Evolutionary conservation across 371 early-diverging fungal genomes (phyloP).

Genomic region (Rhizopus sp.): DNA sequence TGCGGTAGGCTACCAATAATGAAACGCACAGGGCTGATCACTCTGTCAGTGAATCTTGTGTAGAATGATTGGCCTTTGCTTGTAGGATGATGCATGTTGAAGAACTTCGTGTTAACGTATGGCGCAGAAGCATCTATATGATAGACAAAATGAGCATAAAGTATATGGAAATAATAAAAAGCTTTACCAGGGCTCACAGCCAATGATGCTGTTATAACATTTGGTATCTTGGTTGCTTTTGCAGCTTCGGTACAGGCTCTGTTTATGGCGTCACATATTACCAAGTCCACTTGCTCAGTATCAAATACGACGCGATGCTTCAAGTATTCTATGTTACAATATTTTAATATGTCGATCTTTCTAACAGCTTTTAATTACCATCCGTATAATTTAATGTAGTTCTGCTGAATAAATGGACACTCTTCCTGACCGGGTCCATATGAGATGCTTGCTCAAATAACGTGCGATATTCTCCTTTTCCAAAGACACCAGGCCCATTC

Average conservation of each 20-base stretch:
- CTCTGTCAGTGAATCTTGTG: slow-evolving; percentile 19
- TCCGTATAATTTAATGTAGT: not conserved
- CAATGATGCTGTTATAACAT: slow-evolving; percentile 3
- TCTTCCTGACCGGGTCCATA: not conserved
- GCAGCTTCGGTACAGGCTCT: slow-evolving; percentile 15
- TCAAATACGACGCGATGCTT: not conserved
- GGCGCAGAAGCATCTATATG: slow-evolving; percentile 25
- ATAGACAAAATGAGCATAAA: no score
- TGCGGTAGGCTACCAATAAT: not conserved
- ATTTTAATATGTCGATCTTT: no score
- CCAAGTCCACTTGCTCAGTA: slow-evolving; percentile 8
- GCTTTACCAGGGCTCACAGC: not conserved
- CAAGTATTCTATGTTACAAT: slow-evolving; percentile 1
- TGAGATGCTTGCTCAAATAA: not conserved
- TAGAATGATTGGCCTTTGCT: slow-evolving; percentile 16
- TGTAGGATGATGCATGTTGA: slow-evolving; percentile 10
- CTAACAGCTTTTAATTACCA: not conserved
- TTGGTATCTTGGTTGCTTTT: slow-evolving; percentile 3
- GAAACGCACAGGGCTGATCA: slow-evolving; percentile 8
- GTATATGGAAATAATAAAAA: slow-evolving; percentile 3
- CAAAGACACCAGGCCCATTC: slow-evolving; percentile 9
- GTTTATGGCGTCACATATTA: slow-evolving; percentile 14
- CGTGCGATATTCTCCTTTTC: not conserved
- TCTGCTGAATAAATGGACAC: not conserved
- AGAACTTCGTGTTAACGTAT: slow-evolving; percentile 21